These are phyloP conservation scores for Gaultheria prostrata DNA, from an alignment of 148 eudicot species.

Conservation along the genomic window DNA sequence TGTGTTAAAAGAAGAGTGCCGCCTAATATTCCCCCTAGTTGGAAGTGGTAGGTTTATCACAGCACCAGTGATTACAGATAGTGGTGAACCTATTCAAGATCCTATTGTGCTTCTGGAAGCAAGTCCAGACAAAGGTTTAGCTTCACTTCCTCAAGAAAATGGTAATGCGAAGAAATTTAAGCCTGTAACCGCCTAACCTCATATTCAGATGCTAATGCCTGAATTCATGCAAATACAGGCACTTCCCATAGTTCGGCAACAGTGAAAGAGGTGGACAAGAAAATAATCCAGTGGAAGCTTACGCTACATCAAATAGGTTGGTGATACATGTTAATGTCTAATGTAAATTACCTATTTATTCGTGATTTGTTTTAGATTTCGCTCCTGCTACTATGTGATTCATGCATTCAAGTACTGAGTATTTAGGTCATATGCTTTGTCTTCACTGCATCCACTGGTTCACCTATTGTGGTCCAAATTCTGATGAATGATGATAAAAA, in stretches of 20 bases:
- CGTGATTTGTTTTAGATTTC: constrained; percentile 12
- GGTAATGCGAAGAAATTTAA: constrained; percentile 25
- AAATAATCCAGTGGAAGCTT: constrained; percentile 91
- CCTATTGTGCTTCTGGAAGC: constrained; percentile 80
- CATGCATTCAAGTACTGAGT: neutral
- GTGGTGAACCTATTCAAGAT: constrained; percentile 73
- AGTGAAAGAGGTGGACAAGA: constrained; percentile 38
- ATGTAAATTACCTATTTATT: neutral
- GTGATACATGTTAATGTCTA: constrained; percentile 18
- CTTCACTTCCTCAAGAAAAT: constrained; percentile 30
- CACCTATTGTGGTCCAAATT: neutral
- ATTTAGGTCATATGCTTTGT: neutral
- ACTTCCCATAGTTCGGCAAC: constrained; percentile 11
- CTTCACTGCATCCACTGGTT: neutral
- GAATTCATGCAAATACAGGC: constrained; percentile 26
- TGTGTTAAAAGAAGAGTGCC: constrained; percentile 75
- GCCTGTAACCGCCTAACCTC: neutral
- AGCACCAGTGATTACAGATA: constrained; percentile 77
- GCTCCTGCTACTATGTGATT: neutral
- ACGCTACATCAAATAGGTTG: constrained; percentile 95
- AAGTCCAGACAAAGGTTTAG: constrained; percentile 23
- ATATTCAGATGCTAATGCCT: constrained; percentile 20
- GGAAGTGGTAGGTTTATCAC: constrained; percentile 91
- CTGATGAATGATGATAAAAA: neutral
- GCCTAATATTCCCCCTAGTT: constrained; percentile 70